Evolutionary conservation across 768 basidiomycete species (phyloP).

Genomic region (Phaeolepiota aurea): DNA sequence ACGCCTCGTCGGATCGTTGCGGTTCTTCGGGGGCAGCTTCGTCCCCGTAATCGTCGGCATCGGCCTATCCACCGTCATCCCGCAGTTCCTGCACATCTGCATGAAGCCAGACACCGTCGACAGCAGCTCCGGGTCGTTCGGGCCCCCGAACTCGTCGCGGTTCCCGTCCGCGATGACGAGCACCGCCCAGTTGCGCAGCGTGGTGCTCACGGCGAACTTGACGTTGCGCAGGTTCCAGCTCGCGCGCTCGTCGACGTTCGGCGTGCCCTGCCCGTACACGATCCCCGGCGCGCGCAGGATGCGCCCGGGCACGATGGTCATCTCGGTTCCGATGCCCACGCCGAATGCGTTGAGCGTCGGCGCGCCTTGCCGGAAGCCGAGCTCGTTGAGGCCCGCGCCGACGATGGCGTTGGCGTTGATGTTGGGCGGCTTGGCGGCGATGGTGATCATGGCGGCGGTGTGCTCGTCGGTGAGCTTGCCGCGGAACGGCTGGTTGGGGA

Average conservation of each 20-base stretch:
- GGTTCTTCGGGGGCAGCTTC: slow-evolving; percentile 40
- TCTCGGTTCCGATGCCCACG: slow-evolving; percentile 45
- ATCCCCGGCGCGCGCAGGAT: slow-evolving; percentile 55
- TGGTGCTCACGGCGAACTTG: slow-evolving; percentile 51
- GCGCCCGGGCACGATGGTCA: slow-evolving; percentile 67
- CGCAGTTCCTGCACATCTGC: slow-evolving; percentile 53
- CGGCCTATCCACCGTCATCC: slow-evolving; percentile 41
- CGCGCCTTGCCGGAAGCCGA: slow-evolving; percentile 44
- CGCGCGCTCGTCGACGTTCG: slow-evolving; percentile 49
- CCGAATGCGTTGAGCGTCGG: slow-evolving; percentile 49
- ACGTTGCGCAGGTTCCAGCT: slow-evolving; percentile 71
- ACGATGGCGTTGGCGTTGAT: slow-evolving; percentile 58
- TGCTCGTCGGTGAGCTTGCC: slow-evolving; percentile 64
- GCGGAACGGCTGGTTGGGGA: slow-evolving; percentile 58
- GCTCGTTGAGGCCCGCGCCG: slow-evolving; percentile 47
- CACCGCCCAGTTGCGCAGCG: slow-evolving; percentile 57
- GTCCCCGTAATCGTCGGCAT: slow-evolving; percentile 31
- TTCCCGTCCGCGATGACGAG: slow-evolving; percentile 58
- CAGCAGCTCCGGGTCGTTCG: slow-evolving; percentile 45
- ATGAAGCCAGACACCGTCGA: slow-evolving; percentile 43
- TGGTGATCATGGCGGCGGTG: slow-evolving; percentile 64
- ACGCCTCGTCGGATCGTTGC: slow-evolving; percentile 45
- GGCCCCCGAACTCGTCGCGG: slow-evolving; percentile 51
- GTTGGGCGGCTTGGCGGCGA: slow-evolving; percentile 65
- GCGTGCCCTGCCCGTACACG: slow-evolving; percentile 43